Base-by-base conservation (phyloP, 164 flowering plant genomes). In the Euptelea pleiosperma region DNA sequence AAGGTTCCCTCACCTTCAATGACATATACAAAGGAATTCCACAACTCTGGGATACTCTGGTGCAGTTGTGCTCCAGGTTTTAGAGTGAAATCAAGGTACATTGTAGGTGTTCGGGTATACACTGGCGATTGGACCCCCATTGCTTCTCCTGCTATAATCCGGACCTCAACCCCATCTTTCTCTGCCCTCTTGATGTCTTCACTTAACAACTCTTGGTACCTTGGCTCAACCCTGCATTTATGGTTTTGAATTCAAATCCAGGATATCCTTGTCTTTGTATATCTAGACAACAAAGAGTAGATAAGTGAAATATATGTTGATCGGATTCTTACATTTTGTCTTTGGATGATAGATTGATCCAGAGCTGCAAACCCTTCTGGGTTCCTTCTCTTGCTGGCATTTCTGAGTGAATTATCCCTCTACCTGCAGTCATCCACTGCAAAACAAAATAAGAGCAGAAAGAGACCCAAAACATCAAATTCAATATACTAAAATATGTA, bases 341-440 rank as follows among this genome's bases (percentile, higher is more conserved):
- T 39, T 52, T 71, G 51, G 94, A 72, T 15, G 96, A 76, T n/a
- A 91, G 77, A 70, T 91, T 91, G 74, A 91, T 77, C 98, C 96
- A 88, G 8, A 91, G 84, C 54, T 91, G 96, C 55, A 91, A 68
- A 22, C 94, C 97, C 62, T 25, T 72, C 44, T 84, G 73, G 33
- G 68, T 44, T 39, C 89, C 96, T 70, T 81, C 85, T 18, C 77
- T 85, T 12, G 82, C 94, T 6, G 98, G 94, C 91, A 91, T 84
- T 75, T 91, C 98, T 16, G 94, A 84, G 64, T 91, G 98, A 56
- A 91, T 68, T 34, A 86, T 91, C 33, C 98, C 96, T 74, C 84
- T 80, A 10, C 98, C 98, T 35, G 98, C 98, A 16, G 96, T 91
- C 98, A 88, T 88, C 98, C 98, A 88, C 90, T 86, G 82, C 59